Base-by-base conservation (phyloP, 2,329 filamentous ascomycete species). In the Penicillium frequentans region DNA sequence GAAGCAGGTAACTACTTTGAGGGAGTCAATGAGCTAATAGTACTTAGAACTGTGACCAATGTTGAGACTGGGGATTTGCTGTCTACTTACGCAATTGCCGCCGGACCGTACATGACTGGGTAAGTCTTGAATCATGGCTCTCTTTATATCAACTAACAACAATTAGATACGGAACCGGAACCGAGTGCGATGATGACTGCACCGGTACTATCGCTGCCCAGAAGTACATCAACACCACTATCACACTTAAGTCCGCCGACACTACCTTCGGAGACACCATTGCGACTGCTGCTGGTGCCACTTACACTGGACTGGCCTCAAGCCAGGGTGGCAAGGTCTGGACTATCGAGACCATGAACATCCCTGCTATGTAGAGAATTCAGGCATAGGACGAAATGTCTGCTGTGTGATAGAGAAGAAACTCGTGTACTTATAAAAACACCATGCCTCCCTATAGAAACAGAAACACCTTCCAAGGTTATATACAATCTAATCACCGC, bases 141-240 rank as follows among this genome's bases (percentile, higher is more conserved):
- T 0, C 13, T 9, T 23, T 6, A 8, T 5, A 5, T 26, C 14
- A 39, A 39, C 49, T 62, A 43, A 62, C 33, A 5, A 4, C 0
- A 13, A 11, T 8, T 52, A 68, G 66, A 33, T 68, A 68, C 24
- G 74, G 75, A 43, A 78, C 75, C 1, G 75, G 75, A n/a, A 79
- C 75, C 2, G 74, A 78, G 59, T 79, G 76, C 45, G 60, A 77
- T 58, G 51, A 64, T 16, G 61, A 56, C 43, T 79, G 76, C 65
- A 72, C 67, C 0, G 72, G 71, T n/a, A 78, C 76, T n/a, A 62
- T 75, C 27, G 68, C 70, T 6, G 60, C 68, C 5, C 76, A 79
- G 64, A 64, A 68, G 16, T 78, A 79, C 59, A 52, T 70, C 42
- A 72, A 77, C 56, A 78, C 74, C 1, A 64, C 64, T n/a, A 74